A percentile compares a stretch with the other conserved stretches of the same genome.
Conservation (phyloP, 345 rosid genomes). For the Murraya koenigii region DNA sequence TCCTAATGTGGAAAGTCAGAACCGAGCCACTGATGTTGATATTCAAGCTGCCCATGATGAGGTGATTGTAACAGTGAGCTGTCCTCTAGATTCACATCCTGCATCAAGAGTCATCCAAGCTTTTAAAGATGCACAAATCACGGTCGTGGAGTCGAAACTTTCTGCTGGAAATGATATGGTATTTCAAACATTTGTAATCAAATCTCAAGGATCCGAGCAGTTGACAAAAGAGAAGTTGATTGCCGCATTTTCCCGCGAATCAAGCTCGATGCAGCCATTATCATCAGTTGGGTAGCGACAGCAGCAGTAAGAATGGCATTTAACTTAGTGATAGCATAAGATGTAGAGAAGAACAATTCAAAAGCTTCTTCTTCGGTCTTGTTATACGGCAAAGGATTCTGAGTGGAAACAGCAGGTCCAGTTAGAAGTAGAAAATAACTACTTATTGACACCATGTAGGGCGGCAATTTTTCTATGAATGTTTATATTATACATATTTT, state of each 20-base stretch:
- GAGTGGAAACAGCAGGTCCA: slow-evolving; percentile 25
- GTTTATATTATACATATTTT: slow-evolving; percentile 52
- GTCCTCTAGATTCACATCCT: slow-evolving; percentile 81
- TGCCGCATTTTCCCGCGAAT: slow-evolving; percentile 54
- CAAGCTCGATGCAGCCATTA: slow-evolving; percentile 47
- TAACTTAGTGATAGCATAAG: slow-evolving; percentile 34
- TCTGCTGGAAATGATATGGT: slow-evolving; percentile 56
- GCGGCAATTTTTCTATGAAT: slow-evolving; percentile 41
- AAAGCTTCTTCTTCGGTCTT: slow-evolving; percentile 46
- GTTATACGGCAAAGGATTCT: slow-evolving; percentile 27
- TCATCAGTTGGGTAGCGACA: slow-evolving; percentile 51
- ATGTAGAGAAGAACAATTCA: slow-evolving; percentile 36
- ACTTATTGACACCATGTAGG: slow-evolving; percentile 52
- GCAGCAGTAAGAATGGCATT: slow-evolving; percentile 28
- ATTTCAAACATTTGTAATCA: slow-evolving; percentile 74
- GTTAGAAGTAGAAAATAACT: slow-evolving; percentile 47
- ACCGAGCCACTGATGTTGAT: slow-evolving; percentile 45
- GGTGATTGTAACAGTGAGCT: slow-evolving; percentile 65
- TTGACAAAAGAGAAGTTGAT: slow-evolving; percentile 81
- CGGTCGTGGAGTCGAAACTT: slow-evolving; percentile 64
- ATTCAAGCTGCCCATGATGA: slow-evolving; percentile 58
- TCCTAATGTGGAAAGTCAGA: slow-evolving; percentile 28
- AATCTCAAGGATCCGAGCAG: slow-evolving; percentile 67
- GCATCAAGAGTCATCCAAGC: slow-evolving; percentile 73
- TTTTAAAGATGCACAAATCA: slow-evolving; percentile 60